Base-by-base conservation (phyloP, 192 early-diverging fungal species). In the Diversispora eburnea region DNA sequence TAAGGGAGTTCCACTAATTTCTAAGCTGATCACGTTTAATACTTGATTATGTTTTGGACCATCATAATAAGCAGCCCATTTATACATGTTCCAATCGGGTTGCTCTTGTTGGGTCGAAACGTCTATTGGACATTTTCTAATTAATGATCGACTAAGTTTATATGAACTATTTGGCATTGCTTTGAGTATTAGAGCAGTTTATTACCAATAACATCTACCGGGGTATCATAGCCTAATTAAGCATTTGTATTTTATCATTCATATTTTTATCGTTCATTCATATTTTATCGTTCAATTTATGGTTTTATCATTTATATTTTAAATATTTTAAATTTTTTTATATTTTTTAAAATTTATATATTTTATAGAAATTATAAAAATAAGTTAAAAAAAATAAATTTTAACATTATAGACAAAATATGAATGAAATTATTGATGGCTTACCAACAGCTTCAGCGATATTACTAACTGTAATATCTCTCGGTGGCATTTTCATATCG, bases 11-110 rank as follows among this genome's bases (percentile, higher is more conserved):
- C 86, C 84, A 17, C 92, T 87, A 54, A 97, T 88, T 76, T 97
- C 95, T 15, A 97, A 80, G 67, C 90, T 93, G 65, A 94, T 96
- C 47, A 93, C 94, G 82, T 96, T 95, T 62, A 93, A 83, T 6
- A 96, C 87, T 56, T 90, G 78, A 58, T 87, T 84, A 58, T 92
- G 83, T 48, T 89, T 82, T 58, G 82, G 74, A 1, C 82, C 79
- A 47, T 87, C 77, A 71, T 89, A 93, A 78, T 95, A 97, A 19
- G 87, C 83, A 12, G 94, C 91, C 94, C 93, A 97, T 52, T 85
- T 81, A n/a, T 85, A 85, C 78, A 97, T 76, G 7, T 91, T 91
- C 94, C 91, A 92, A 15, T 89, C 91, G 15, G 80, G 78, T 43
- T 84, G 81, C 69, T 94, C 92, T 13, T 88, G 84, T 77, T 97